Base-by-base conservation (phyloP, 257 asterid genomes). In the Paraleonurus japonicus region DNA sequence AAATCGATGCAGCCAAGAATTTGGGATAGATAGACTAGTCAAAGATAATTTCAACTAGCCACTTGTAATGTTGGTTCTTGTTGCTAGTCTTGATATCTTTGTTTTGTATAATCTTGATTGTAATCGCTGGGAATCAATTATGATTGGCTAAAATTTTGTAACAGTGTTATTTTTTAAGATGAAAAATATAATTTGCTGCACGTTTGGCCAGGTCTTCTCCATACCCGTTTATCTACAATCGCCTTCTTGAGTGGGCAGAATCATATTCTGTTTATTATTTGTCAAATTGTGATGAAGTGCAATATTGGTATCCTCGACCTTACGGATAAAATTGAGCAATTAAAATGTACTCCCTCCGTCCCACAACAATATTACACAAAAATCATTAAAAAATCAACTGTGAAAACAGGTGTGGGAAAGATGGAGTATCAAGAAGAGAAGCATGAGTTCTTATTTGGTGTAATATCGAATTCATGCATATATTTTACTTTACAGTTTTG, bases 1-100 rank as follows among this genome's bases (percentile, higher is more conserved):
- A 57, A 33, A 62, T 81, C 1, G 89, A 81, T 4, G 87, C 84
- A 66, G 89, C 87, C 43, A 82, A 80, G 81, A 76, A 54, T 57
- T 69, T 78, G 16, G 71, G 70, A 26, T 76, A 61, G 71, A 53
- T 61, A n/a, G 15, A 41, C 67, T 35, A 19, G 28, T 63, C 10
- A 3, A n/a, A 27, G 39, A 69, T 53, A 11, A 53, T 20, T 12
- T 67, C 45, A 20, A 59, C 4, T 8, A 35, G 32, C 32, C 58
- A 1, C 30, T 17, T 35, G 10, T n/a, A 5, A 24, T 71, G 32
- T 24, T 13, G n/a, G 72, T 69, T 24, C 39, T 12, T 65, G 23
- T 20, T 22, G 70, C 60, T 53, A 39, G 55, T 4, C 26, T 68
- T 33, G 48, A 7, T 28, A 60, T 59, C 23, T 72, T 26, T 3